Conservation (phyloP, 768 basidiomycete species). For the Piloderma croceum region DNA sequence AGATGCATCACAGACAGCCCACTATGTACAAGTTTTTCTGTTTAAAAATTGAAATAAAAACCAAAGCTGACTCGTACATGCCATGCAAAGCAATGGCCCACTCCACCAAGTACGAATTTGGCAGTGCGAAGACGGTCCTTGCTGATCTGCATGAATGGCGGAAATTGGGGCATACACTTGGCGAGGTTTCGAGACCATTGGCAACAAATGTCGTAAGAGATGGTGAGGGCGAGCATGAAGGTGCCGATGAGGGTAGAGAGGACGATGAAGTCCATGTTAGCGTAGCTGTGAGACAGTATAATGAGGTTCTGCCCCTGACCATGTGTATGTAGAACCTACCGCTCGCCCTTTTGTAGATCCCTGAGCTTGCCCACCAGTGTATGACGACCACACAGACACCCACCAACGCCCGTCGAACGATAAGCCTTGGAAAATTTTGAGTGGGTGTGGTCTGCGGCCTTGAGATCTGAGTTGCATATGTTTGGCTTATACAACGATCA, state of each 20-base stretch:
- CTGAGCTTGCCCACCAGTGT: slow-evolving; percentile 9
- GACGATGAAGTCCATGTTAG: slow-evolving; percentile 11
- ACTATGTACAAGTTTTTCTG: too few species aligned
- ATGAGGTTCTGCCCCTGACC: neutral
- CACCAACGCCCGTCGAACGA: slow-evolving; percentile 9
- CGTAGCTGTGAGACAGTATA: slow-evolving; percentile 7
- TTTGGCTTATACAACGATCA: too few species aligned
- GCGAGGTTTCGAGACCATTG: too few species aligned
- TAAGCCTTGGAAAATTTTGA: neutral
- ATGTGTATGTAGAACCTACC: slow-evolving; percentile 4
- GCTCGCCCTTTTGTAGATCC: slow-evolving; percentile 13
- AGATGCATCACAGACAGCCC: too few species aligned
- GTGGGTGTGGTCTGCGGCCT: neutral
- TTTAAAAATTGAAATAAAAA: too few species aligned
- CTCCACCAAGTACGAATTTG: too few species aligned
- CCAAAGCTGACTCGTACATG: too few species aligned
- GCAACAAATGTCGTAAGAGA: slow-evolving; percentile 3
- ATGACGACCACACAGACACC: slow-evolving; percentile 9
- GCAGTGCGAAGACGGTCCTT: too few species aligned
- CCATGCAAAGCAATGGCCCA: too few species aligned
- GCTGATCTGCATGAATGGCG: too few species aligned
- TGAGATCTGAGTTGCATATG: too few species aligned
- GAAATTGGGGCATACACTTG: too few species aligned
- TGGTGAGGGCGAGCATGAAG: neutral
- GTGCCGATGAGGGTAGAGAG: neutral